Evolutionary conservation across 306 rosid genomes (phyloP).

Genomic region (Fragaria nilgerrensis): DNA sequence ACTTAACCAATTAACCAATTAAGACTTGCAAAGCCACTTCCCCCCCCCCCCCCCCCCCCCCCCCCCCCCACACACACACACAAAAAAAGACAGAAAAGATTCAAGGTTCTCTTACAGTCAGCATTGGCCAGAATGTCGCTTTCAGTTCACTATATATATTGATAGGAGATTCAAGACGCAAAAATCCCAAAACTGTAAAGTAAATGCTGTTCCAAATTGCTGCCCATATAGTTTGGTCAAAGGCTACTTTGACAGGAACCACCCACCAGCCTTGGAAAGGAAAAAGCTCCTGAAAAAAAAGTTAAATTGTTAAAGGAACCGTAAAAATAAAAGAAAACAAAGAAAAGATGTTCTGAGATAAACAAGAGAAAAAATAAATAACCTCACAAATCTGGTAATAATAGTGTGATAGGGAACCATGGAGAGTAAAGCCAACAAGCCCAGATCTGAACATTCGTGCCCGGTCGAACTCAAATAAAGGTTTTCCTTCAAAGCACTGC

Average conservation of each 20-base stretch:
- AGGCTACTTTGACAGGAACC: conserved; percentile 86
- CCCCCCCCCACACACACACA: no score
- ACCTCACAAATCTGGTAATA: conserved; percentile 95
- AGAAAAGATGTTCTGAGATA: conserved; percentile 7
- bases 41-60: no score
- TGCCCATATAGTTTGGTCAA: conserved; percentile 90
- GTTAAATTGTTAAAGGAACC: conserved; percentile 15
- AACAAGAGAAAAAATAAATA: conserved; percentile 7
- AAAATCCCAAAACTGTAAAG: conserved; percentile 59
- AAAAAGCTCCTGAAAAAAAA: conserved; percentile 62
- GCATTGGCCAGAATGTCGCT: conserved; percentile 87
- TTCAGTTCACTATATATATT: conserved; percentile 65
- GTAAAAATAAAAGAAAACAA: background rate
- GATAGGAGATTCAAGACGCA: conserved; percentile 78
- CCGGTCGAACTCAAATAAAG: conserved; percentile 88
- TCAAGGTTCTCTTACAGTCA: conserved; percentile 63
- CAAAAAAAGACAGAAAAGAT: background rate
- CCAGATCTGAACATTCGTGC: conserved; percentile 92
- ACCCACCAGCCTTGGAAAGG: conserved; percentile 99
- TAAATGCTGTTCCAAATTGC: conserved; percentile 97
- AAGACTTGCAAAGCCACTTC: background rate
- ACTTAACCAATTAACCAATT: background rate
- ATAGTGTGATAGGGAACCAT: conserved; percentile 95
- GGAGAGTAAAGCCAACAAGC: conserved; percentile 89
- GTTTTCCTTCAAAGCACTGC: conserved; percentile 97